These are phyloP conservation scores for Eustoma russellianum DNA, from an alignment of 257 asterid species.

Conservation along the genomic window DNA sequence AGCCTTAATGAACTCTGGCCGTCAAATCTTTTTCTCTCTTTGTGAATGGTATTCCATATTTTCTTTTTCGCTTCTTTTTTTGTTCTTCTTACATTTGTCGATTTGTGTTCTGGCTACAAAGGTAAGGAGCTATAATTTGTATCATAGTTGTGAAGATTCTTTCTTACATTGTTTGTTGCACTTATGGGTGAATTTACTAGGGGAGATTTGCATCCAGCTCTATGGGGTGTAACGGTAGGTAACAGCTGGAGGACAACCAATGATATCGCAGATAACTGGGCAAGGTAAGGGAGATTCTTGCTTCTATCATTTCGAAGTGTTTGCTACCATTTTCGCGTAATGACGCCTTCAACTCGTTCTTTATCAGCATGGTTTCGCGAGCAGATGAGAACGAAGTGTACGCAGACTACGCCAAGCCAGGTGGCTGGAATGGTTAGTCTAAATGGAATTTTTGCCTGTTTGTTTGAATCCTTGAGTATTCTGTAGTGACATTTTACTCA, in stretches of 20 bases:
- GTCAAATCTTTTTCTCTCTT: slow-evolving; percentile 65
- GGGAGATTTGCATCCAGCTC: slow-evolving; percentile 94
- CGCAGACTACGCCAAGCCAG: slow-evolving; percentile 71
- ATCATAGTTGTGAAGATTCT: too few species aligned
- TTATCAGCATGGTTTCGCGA: slow-evolving; percentile 60
- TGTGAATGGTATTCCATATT: slow-evolving; percentile 61
- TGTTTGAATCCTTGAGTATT: neutral
- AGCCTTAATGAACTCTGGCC: slow-evolving; percentile 71
- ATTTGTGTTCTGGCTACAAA: neutral
- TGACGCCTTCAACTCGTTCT: slow-evolving; percentile 5
- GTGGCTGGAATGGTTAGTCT: slow-evolving; percentile 92
- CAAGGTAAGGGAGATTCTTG: slow-evolving; percentile 29
- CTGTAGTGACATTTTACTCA: neutral
- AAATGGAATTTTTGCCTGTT: neutral
- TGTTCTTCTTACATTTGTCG: neutral
- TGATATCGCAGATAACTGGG: slow-evolving; percentile 79
- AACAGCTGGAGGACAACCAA: slow-evolving; percentile 94
- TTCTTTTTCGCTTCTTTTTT: neutral
- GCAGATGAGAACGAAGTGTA: slow-evolving; percentile 85
- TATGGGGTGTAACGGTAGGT: slow-evolving; percentile 62
- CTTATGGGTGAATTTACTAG: slow-evolving; percentile 20
- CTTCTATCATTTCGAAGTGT: neutral
- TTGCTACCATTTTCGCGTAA: neutral
- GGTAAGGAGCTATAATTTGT: too few species aligned
- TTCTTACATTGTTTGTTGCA: neutral